Conservation (phyloP, 257 asterid species). For the Solanum tarapatanum region DNA sequence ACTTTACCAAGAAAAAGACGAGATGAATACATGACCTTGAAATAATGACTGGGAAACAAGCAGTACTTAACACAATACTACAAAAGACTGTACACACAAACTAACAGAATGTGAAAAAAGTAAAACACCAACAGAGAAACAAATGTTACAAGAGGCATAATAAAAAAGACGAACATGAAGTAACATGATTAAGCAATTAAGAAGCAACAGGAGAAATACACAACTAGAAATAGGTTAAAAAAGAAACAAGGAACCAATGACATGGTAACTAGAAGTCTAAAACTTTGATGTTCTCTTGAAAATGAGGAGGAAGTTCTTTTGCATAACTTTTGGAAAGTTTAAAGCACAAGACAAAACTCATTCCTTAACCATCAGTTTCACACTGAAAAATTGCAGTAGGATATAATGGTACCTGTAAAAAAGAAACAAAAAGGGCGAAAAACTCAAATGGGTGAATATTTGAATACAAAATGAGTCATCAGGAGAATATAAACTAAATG, state of each 20-base stretch:
- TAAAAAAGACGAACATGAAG: not conserved
- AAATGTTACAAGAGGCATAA: not conserved
- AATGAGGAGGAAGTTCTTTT: slow-evolving; percentile 28
- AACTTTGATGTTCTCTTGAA: slow-evolving; percentile 34
- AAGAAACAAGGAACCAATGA: not conserved
- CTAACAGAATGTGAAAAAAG: not conserved
- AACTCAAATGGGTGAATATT: not conserved
- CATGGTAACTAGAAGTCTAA: not conserved
- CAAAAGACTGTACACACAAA: not conserved
- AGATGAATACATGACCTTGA: not conserved
- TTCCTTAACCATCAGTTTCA: slow-evolving; percentile 32
- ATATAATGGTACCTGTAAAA: slow-evolving; percentile 28
- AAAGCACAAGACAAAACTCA: slow-evolving; percentile 24
- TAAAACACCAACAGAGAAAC: not conserved
- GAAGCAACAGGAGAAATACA: not conserved
- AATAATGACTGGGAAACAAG: not conserved
- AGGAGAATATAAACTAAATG: not conserved
- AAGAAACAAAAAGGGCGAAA: not conserved
- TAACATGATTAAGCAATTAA: not conserved
- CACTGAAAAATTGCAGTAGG: slow-evolving; percentile 33
- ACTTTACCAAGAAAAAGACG: not conserved
- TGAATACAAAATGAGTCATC: not conserved
- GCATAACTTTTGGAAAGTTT: slow-evolving; percentile 24
- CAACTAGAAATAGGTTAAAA: not conserved
- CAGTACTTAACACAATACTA: not conserved